phyloP scores from a whole-genome alignment of 108 stramenopile genomes.

The Chaetoceros muelleri region DNA sequence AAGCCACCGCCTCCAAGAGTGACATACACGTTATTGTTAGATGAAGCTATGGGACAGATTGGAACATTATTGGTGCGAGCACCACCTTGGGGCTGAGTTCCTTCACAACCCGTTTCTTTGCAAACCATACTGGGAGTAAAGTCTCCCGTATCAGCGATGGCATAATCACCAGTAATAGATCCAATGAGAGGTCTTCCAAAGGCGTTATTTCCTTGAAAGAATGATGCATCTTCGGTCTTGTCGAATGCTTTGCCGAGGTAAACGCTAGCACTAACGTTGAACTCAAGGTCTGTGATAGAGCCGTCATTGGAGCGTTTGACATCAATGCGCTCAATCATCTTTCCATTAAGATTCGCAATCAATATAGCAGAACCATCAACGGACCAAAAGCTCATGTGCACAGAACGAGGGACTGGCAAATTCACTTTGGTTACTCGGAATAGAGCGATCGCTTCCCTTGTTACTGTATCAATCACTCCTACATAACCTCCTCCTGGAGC shows the following conservation, averaged over 20 bases:
- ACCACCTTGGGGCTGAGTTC: not conserved
- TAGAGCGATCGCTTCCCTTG: slow-evolving; percentile 10
- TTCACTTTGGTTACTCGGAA: slow-evolving; percentile 13
- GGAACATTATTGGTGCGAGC: slow-evolving; percentile 22
- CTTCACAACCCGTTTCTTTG: slow-evolving; percentile 22
- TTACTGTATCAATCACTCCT: not conserved
- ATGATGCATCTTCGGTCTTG: slow-evolving; percentile 8
- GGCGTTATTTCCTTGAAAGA: slow-evolving; percentile 15
- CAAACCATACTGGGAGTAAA: slow-evolving; percentile 15
- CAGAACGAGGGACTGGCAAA: not conserved
- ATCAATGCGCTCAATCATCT: slow-evolving; percentile 23
- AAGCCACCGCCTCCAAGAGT: slow-evolving; percentile 26
- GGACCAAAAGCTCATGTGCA: slow-evolving; percentile 26
- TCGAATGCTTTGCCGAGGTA: slow-evolving; percentile 11
- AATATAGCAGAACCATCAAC: slow-evolving; percentile 13
- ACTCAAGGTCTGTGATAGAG: slow-evolving; percentile 8
- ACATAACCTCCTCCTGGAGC: slow-evolving; percentile 11
- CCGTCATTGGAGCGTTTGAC: slow-evolving; percentile 8
- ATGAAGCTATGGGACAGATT: slow-evolving; percentile 17
- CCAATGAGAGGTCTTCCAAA: slow-evolving; percentile 16
- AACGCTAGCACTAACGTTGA: slow-evolving; percentile 15
- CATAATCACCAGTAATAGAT: slow-evolving; percentile 10
- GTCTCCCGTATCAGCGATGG: slow-evolving; percentile 7
- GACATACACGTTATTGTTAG: slow-evolving; percentile 1
- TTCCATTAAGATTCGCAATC: slow-evolving; percentile 18